These are phyloP conservation scores for Tuber magnatum DNA, from an alignment of 495 filamentous ascomycete genomes.

Conservation along the genomic window DNA sequence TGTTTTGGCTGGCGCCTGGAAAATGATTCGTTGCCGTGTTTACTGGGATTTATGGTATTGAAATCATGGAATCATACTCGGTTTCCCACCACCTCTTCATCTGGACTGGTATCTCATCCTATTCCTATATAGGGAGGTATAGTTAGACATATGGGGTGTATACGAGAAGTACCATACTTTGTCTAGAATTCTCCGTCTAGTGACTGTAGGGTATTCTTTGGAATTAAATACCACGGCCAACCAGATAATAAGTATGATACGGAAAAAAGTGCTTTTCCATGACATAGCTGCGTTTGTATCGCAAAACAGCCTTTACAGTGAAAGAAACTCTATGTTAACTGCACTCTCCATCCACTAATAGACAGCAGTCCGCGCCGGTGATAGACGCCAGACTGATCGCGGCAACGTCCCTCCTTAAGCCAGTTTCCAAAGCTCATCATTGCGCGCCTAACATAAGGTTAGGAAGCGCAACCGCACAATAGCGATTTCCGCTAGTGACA, in stretches of 20 bases:
- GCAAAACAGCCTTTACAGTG: background rate
- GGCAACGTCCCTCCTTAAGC: background rate
- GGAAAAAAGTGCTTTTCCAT: background rate
- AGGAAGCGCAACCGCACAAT: background rate
- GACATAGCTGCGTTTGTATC: background rate
- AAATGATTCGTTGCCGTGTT: background rate
- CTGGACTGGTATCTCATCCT: background rate
- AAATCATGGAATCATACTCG: background rate
- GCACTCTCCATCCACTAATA: background rate
- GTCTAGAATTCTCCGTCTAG: background rate
- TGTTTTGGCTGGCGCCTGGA: background rate
- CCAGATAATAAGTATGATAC: background rate
- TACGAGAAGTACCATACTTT: background rate
- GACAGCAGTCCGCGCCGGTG: background rate
- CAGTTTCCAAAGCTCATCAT: background rate
- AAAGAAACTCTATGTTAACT: background rate
- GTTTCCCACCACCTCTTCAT: background rate
- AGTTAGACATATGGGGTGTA: background rate
- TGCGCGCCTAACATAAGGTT: no score
- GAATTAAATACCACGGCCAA: background rate
- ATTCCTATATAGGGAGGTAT: background rate
- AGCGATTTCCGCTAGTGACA: background rate
- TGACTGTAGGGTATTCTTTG: background rate
- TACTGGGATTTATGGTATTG: background rate
- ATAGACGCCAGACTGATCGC: background rate